Base-by-base conservation (phyloP, 495 filamentous ascomycete genomes). In the Collariella sp. region DNA sequence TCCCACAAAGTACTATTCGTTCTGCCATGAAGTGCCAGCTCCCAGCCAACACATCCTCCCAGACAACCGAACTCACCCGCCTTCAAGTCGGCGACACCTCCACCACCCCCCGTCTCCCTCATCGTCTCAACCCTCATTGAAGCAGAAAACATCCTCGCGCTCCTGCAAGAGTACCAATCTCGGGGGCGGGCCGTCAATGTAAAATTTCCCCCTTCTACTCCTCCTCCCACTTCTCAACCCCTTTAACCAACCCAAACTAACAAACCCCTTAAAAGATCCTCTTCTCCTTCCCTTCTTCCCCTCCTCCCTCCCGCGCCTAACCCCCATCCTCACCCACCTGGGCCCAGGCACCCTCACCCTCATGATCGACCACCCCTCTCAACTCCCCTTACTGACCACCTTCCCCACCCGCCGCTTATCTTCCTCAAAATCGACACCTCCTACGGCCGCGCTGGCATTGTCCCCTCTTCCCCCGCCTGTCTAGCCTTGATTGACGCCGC, bases 361-460 rank as follows among this genome's bases (percentile, higher is more conserved):
- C 2, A 79, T 95, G 68, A 68, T 91, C 50, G 89, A 95, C 69
- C 79, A 94, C 64, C 68, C 75, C 3, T 72, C 74, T 29, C 86
- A 89, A 64, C 64, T 89, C 2, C 56, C 67, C 33, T 66, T 85
- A 2, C 44, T 66, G 1, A 39, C 62, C 1, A 72, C 5, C 40
- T 59, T 79, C 0, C 26, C 1, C 69, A 75, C 54, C 58, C 73
- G 0, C 77, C 77, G 13, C 69, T 71, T 7, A 66, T 87, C 39
- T 91, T 84, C 63, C 67, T 93, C 58, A 94, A 93, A 55, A 78
- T 95, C 13, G 87, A 95, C 66, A 82, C 84, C 11, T 86, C 86
- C 15, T 83, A 83, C 66, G 79, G 83, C 63, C 85, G 89, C 4
- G 88, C 88, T 1, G 89, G 89, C 24, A 69, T 91, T 0, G 55